Conservation (phyloP, 805 yeast genomes). For the Candida dajiaensis region DNA sequence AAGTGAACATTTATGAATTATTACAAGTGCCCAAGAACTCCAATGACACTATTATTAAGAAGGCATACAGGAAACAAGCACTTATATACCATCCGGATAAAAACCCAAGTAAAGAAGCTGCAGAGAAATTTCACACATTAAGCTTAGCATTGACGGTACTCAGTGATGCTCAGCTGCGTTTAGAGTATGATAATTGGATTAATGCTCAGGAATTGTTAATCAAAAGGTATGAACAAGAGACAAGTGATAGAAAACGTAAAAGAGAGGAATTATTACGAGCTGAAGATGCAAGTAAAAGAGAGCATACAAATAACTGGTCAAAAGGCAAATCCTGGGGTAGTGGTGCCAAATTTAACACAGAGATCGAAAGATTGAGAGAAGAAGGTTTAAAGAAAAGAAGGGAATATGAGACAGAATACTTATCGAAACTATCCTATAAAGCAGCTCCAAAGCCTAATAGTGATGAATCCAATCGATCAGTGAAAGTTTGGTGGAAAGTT, state of each 20-base stretch:
- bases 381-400: slow-evolving; percentile 20
- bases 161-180: slow-evolving; percentile 75
- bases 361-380: slow-evolving; percentile 18
- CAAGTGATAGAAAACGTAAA: slow-evolving; percentile 14
- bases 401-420: slow-evolving; percentile 10
- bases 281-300: slow-evolving; percentile 7
- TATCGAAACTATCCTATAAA: slow-evolving; percentile 4
- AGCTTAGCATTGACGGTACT: slow-evolving; percentile 80
- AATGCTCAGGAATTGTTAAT: slow-evolving; percentile 4
- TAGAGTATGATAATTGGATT: slow-evolving; percentile 54
- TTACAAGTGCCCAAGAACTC: slow-evolving; percentile 62
- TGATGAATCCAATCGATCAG: slow-evolving; percentile 6
- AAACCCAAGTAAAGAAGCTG: slow-evolving; percentile 78
- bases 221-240: slow-evolving; percentile 9
- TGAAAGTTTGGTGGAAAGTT: slow-evolving; percentile 19
- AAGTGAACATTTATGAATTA: slow-evolving; percentile 43
- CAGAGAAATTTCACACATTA: slow-evolving; percentile 84
- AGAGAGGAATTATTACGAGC: slow-evolving; percentile 20
- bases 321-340: slow-evolving; percentile 8
- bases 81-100: slow-evolving; percentile 79
- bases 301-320: slow-evolving; percentile 8
- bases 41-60: slow-evolving; percentile 58
- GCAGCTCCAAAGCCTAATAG: background rate
- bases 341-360: slow-evolving; percentile 6
- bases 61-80: slow-evolving; percentile 76